phyloP scores from a whole-genome alignment of 2,329 filamentous ascomycete genomes.

The Claviceps pazoutovae region DNA sequence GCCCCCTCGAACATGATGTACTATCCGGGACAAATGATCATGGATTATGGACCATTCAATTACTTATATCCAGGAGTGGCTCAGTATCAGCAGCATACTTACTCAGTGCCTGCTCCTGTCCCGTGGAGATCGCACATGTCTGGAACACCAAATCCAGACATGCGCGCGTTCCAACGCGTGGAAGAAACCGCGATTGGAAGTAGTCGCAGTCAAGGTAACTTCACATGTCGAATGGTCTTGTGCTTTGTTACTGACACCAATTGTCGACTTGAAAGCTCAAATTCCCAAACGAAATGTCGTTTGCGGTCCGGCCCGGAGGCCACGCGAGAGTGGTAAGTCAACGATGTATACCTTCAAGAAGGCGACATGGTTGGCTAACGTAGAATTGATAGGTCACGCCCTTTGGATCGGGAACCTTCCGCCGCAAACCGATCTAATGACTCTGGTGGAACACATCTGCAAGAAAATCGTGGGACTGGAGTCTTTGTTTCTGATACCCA shows the following conservation, averaged over 20 bases:
- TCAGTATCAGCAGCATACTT: slow-evolving; percentile 22
- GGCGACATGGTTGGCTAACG: slow-evolving; percentile 1
- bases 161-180: slow-evolving; percentile 3
- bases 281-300: slow-evolving; percentile 12
- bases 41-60: slow-evolving; percentile 25
- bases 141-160: slow-evolving; percentile 8
- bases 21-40: slow-evolving; percentile 29
- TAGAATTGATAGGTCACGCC: slow-evolving; percentile 49
- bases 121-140: slow-evolving; percentile 22
- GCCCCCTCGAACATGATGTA: slow-evolving; percentile 27
- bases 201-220: slow-evolving; percentile 12
- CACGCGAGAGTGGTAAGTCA: slow-evolving; percentile 45
- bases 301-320: slow-evolving; percentile 23
- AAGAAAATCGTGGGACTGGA: slow-evolving; percentile 66
- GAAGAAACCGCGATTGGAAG: slow-evolving; percentile 2
- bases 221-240: not conserved
- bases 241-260: not conserved
- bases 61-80: slow-evolving; percentile 31
- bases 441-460: slow-evolving; percentile 82
- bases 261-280: slow-evolving; percentile 5
- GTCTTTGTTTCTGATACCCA: slow-evolving; percentile 86
- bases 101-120: slow-evolving; percentile 19
- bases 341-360: not conserved
- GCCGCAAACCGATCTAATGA: slow-evolving; percentile 66
- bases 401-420: slow-evolving; percentile 95